These are phyloP conservation scores for Dendrobium catenatum DNA, from an alignment of 106 monocot genomes.

Conservation along the genomic window DNA sequence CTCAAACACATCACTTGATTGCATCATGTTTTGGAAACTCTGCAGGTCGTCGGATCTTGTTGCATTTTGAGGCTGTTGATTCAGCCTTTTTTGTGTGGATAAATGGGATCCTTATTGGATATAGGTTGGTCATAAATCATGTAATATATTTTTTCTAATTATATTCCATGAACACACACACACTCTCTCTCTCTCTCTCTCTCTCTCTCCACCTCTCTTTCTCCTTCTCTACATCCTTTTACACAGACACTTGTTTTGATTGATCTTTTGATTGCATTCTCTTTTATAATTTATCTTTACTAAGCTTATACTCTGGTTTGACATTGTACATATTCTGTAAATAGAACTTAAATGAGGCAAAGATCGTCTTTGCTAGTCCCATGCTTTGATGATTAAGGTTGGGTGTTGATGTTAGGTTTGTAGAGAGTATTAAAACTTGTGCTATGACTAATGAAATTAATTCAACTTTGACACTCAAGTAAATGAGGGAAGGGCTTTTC, in stretches of 20 bases:
- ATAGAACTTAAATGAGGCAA: background rate
- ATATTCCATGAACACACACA: background rate
- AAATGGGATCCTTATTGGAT: conserved; percentile 84
- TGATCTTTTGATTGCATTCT: background rate
- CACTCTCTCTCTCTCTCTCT: background rate
- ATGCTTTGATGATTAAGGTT: background rate
- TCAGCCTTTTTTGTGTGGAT: conserved; percentile 95
- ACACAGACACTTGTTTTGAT: background rate
- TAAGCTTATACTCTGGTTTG: background rate
- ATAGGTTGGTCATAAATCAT: conserved; percentile 44
- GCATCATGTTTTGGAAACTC: background rate
- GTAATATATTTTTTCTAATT: background rate
- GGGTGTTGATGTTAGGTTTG: background rate
- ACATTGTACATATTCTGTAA: background rate
- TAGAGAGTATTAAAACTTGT: too few relatives aligned
- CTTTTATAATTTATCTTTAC: background rate
- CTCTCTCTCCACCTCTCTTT: background rate
- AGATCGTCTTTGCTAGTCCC: background rate
- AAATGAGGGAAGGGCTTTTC: too few relatives aligned
- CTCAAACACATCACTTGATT: background rate
- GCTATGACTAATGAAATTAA: too few relatives aligned
- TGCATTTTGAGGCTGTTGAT: conserved; percentile 99
- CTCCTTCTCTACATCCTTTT: background rate
- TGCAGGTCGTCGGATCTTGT: conserved; percentile 73
- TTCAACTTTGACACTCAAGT: too few relatives aligned